Percentiles rank a stretch among this genome's conserved stretches.
phyloP scores from a whole-genome alignment of 176 grass and related monocot species.

The Zea mays region DNA sequence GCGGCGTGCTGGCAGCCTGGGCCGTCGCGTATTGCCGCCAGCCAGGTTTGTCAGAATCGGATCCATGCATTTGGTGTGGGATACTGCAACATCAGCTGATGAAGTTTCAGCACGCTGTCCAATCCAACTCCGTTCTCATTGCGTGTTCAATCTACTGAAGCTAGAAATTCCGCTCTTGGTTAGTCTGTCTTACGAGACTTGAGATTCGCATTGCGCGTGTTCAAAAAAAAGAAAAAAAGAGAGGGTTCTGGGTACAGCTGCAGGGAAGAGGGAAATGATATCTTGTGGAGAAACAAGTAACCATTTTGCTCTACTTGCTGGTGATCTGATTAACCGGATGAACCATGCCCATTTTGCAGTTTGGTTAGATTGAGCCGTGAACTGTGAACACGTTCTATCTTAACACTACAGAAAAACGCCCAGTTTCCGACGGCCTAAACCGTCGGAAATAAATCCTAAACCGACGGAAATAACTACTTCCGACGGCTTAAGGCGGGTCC shows the following conservation, averaged over 20 bases:
- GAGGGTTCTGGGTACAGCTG: background rate
- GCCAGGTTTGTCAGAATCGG: slow-evolving; percentile 47
- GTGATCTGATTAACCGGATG: background rate
- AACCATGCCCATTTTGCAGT: slow-evolving; percentile 10
- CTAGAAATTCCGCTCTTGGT: background rate
- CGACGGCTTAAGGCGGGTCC: too few relatives aligned
- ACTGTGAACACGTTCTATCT: background rate
- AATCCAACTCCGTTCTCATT: slow-evolving; percentile 1
- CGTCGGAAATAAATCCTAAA: too few relatives aligned
- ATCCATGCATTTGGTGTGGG: background rate
- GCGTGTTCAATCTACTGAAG: slow-evolving; percentile 4
- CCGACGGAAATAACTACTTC: too few relatives aligned
- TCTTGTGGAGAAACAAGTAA: background rate
- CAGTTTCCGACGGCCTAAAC: too few relatives aligned
- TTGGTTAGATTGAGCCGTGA: background rate
- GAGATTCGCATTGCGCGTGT: background rate
- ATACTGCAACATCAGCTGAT: background rate
- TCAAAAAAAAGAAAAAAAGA: background rate
- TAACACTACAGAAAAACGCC: too few relatives aligned
- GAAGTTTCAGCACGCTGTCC: background rate
- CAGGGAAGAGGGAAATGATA: background rate
- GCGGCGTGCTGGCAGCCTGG: slow-evolving; percentile 68
- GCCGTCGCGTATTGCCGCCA: slow-evolving; percentile 70
- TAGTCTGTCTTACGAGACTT: background rate
- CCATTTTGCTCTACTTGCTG: background rate